These are phyloP conservation scores for Rauvolfia tetraphylla DNA, from an alignment of 257 asterid species.

Conservation along the genomic window DNA sequence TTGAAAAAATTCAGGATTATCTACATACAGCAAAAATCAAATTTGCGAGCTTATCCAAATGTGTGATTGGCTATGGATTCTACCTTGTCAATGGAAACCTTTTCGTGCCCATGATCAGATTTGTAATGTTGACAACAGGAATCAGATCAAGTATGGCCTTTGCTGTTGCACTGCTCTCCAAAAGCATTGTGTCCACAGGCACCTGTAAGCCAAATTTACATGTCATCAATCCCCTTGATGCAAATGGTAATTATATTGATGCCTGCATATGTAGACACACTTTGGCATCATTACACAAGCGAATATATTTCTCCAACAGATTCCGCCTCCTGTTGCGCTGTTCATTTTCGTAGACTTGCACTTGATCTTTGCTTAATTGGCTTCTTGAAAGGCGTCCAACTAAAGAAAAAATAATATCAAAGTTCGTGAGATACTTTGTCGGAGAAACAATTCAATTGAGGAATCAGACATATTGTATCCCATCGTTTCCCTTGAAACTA, in stretches of 20 bases:
- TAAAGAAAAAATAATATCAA: constrained; percentile 20
- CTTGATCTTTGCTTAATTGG: constrained; percentile 64
- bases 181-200: constrained; percentile 67
- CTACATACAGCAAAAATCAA: too few species aligned
- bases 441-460: not conserved
- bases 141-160: constrained; percentile 72
- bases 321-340: constrained; percentile 57
- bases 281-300: constrained; percentile 58
- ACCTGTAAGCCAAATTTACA: constrained; percentile 37
- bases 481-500: not conserved
- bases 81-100: constrained; percentile 53
- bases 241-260: not conserved
- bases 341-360: constrained; percentile 56
- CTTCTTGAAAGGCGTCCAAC: constrained; percentile 77
- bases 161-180: constrained; percentile 67
- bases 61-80: not conserved
- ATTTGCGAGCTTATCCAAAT: not conserved
- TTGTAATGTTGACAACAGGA: constrained; percentile 49
- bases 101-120: constrained; percentile 59
- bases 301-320: constrained; percentile 56
- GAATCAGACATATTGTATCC: not conserved
- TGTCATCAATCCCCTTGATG: not conserved
- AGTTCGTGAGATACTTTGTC: not conserved
- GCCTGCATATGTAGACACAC: constrained; percentile 22
- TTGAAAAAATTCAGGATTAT: too few species aligned